Percentiles rank a stretch among this genome's conserved stretches.
These are phyloP conservation scores for Brachypodium distachyon DNA, from an alignment of 202 grass and related monocot genomes.

Conservation along the genomic window DNA sequence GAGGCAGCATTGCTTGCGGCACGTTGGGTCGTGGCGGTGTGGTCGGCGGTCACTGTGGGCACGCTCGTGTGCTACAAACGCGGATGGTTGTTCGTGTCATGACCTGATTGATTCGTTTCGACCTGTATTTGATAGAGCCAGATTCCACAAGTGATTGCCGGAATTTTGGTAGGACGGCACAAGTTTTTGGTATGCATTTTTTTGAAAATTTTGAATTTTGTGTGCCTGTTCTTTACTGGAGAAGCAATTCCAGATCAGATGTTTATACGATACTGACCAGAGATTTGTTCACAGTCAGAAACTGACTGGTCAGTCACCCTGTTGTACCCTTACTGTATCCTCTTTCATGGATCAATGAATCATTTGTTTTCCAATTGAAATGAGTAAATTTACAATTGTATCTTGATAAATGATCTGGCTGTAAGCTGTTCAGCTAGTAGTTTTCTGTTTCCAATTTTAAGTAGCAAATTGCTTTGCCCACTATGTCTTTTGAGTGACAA, in stretches of 20 bases:
- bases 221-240: slow-evolving; percentile 9
- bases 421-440: not conserved
- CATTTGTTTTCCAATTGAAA: slow-evolving; percentile 2
- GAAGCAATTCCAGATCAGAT: slow-evolving; percentile 17
- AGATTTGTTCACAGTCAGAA: not conserved
- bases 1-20: slow-evolving; percentile 70
- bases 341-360: slow-evolving; percentile 26
- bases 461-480: not conserved
- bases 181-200: slow-evolving; percentile 22
- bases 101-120: slow-evolving; percentile 23
- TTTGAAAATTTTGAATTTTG: slow-evolving; percentile 10
- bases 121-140: slow-evolving; percentile 26
- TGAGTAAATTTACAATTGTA: not conserved
- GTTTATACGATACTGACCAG: not conserved
- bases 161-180: slow-evolving; percentile 28
- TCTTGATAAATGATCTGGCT: not conserved
- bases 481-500: not conserved
- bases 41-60: slow-evolving; percentile 47
- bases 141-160: not conserved
- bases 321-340: slow-evolving; percentile 22
- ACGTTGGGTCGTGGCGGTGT: slow-evolving; percentile 56
- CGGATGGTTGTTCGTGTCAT: slow-evolving; percentile 70
- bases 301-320: slow-evolving; percentile 25
- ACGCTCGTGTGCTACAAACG: slow-evolving; percentile 63
- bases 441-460: not conserved